These are phyloP conservation scores for Fusarium tricinctum DNA, from an alignment of 2,329 filamentous ascomycete genomes.

Conservation along the genomic window DNA sequence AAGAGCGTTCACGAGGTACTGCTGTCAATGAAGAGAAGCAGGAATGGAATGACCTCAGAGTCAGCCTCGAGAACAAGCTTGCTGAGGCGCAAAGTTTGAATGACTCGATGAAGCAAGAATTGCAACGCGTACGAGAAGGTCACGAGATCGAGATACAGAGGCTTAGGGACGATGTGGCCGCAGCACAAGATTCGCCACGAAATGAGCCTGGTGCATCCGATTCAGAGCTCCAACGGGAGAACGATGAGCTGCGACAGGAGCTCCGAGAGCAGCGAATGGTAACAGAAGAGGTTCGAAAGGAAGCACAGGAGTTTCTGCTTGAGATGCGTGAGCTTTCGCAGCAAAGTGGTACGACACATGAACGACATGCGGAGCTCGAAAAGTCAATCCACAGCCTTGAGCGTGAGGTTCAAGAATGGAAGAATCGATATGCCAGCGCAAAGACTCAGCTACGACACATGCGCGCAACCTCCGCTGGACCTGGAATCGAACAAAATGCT, in stretches of 20 bases:
- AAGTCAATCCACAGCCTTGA: slow-evolving; percentile 82
- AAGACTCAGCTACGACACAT: slow-evolving; percentile 89
- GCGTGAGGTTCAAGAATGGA: slow-evolving; percentile 89
- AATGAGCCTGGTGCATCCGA: slow-evolving; percentile 56
- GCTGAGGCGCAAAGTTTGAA: slow-evolving; percentile 82
- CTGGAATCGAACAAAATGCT: slow-evolving; percentile 78
- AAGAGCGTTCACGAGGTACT: slow-evolving; percentile 67
- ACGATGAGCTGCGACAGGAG: slow-evolving; percentile 75
- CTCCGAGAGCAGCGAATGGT: slow-evolving; percentile 82
- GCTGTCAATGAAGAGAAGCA: slow-evolving; percentile 74
- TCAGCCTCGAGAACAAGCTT: slow-evolving; percentile 79
- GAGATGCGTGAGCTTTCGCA: slow-evolving; percentile 92
- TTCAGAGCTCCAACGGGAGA: slow-evolving; percentile 73
- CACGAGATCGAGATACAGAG: slow-evolving; percentile 74
- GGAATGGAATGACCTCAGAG: slow-evolving; percentile 76
- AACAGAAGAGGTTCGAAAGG: slow-evolving; percentile 86
- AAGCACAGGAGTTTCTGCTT: slow-evolving; percentile 84
- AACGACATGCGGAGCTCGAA: slow-evolving; percentile 84
- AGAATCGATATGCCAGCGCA: slow-evolving; percentile 85
- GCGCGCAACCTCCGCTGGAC: slow-evolving; percentile 82
- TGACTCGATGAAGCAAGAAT: slow-evolving; percentile 81
- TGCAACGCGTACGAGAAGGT: slow-evolving; percentile 79
- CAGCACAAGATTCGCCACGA: slow-evolving; percentile 57
- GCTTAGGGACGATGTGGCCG: slow-evolving; percentile 74
- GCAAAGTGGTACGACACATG: slow-evolving; percentile 81